These are phyloP conservation scores for Casuarina cunninghamiana DNA, from an alignment of 306 rosid genomes.

Conservation along the genomic window DNA sequence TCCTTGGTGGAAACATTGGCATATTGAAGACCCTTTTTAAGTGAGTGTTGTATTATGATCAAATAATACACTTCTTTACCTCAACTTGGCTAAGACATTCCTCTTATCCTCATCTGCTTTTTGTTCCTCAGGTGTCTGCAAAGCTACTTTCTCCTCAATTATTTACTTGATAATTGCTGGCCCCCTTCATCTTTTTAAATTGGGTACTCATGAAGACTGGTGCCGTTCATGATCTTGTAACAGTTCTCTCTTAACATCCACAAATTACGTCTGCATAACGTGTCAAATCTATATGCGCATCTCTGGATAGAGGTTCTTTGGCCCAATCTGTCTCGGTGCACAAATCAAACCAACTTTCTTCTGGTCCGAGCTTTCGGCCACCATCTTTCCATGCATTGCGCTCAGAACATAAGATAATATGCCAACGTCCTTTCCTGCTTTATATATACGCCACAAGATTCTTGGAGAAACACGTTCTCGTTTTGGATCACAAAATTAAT, in stretches of 20 bases:
- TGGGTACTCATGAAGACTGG: background rate
- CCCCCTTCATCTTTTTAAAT: constrained; percentile 3
- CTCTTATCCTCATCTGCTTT: constrained; percentile 19
- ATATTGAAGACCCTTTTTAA: constrained; percentile 20
- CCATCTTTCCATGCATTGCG: background rate
- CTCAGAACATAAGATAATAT: background rate
- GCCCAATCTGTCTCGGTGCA: background rate
- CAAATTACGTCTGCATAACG: background rate
- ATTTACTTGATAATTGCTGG: constrained; percentile 29
- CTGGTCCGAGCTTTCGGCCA: background rate
- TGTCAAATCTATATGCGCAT: no score
- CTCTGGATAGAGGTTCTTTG: background rate
- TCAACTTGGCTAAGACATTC: constrained; percentile 43
- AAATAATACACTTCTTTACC: constrained; percentile 36
- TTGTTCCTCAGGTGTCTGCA: constrained; percentile 7
- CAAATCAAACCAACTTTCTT: background rate
- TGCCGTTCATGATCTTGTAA: background rate
- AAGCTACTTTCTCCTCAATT: constrained; percentile 29
- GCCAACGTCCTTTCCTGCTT: background rate
- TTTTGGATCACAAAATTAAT: background rate
- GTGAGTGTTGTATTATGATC: constrained; percentile 25
- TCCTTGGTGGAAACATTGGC: constrained; percentile 20
- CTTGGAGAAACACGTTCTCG: background rate
- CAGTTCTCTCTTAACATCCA: background rate
- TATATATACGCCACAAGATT: background rate